A percentile compares a stretch with the other conserved stretches of the same genome.
These are phyloP conservation scores for Podospora pseudoanserina DNA, from an alignment of 495 filamentous ascomycete species.

Conservation along the genomic window DNA sequence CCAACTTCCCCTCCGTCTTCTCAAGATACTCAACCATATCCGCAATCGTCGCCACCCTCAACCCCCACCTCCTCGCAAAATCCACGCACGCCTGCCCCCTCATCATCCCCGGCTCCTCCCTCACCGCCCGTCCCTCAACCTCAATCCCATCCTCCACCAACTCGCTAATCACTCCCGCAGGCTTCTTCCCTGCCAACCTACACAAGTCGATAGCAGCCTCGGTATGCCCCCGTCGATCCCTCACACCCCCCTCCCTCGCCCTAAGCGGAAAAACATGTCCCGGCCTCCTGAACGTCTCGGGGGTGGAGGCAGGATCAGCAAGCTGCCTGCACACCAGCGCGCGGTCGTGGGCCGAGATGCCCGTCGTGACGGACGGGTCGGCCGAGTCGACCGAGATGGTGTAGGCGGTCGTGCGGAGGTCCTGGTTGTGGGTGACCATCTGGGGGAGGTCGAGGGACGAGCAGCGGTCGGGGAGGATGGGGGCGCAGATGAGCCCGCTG, in stretches of 20 bases:
- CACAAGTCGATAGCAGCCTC: conserved; percentile 91
- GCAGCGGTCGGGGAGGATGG: conserved; percentile 65
- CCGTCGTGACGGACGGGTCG: conserved; percentile 71
- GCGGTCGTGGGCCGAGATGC: conserved; percentile 85
- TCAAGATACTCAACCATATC: conserved; percentile 79
- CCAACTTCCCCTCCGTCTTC: conserved; percentile 54
- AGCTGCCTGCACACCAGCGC: conserved; percentile 77
- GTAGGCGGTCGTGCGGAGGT: conserved; percentile 89
- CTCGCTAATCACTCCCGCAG: conserved; percentile 80
- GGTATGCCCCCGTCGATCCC: conserved; percentile 77
- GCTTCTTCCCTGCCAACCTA: conserved; percentile 67
- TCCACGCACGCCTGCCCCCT: conserved; percentile 80
- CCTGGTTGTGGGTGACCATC: conserved; percentile 80
- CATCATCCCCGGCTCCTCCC: conserved; percentile 78
- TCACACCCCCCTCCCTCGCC: conserved; percentile 75
- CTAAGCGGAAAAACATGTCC: conserved; percentile 89
- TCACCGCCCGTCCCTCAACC: conserved; percentile 53
- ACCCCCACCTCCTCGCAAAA: conserved; percentile 84
- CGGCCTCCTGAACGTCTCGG: conserved; percentile 68
- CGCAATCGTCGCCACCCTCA: conserved; percentile 94
- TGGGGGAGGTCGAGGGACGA: conserved; percentile 73
- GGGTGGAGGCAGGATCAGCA: conserved; percentile 57
- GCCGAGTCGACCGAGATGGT: conserved; percentile 79
- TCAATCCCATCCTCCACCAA: conserved; percentile 74
- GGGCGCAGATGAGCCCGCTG: conserved; percentile 87